Evolutionary conservation across 2,329 filamentous ascomycete species (phyloP), one percentile per base, ranked within the genome.

Genomic region (Colletotrichum sp.): DNA sequence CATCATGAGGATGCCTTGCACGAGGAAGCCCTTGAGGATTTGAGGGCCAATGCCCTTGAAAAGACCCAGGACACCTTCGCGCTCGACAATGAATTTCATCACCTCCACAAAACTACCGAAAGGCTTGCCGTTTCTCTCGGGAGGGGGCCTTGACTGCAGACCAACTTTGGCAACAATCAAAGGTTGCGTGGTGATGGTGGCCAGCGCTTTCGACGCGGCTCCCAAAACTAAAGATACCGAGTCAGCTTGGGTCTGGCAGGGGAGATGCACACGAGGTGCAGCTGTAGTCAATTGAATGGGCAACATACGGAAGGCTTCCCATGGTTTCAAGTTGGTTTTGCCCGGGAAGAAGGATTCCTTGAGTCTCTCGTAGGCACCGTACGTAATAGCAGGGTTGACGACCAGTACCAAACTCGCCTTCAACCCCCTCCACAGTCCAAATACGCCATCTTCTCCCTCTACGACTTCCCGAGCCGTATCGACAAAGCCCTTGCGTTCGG

Each of bases 1-100:
- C 96, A 98, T 99, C 97, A 99, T 99, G 52, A 99, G 89, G 72
- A 99, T 92, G 66, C 97, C 97, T 83, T 99, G 97, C 4, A 99
- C 97, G 65, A 99, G 84, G 69, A 99, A 87, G 2, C 97, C 97
- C 86, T 99, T 99, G 75, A 96, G 85, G 68, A 99, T 94, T 85
- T 99, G 97, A 5, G 97, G 97, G 0, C 92, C 96, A 79, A 99
- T 98, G 57, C 97, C 97, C 88, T 99, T 99, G 89, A 99, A 99
- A 2, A 99, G 89, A n/a, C 94, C 94, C 15, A 93, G 81, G 1
- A 91, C 84, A 5, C 97, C 97, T 83, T 99, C 97, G 77, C 98
- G 93, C 81, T 98, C 89, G 71, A 98, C 87, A 80, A 99, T 98
- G 84, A 98, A 99, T 77, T 90, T 89, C 95, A 99, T 98, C 34